phyloP scores from a whole-genome alignment of 179 eudicot genomes.

The Carnegiea gigantea region DNA sequence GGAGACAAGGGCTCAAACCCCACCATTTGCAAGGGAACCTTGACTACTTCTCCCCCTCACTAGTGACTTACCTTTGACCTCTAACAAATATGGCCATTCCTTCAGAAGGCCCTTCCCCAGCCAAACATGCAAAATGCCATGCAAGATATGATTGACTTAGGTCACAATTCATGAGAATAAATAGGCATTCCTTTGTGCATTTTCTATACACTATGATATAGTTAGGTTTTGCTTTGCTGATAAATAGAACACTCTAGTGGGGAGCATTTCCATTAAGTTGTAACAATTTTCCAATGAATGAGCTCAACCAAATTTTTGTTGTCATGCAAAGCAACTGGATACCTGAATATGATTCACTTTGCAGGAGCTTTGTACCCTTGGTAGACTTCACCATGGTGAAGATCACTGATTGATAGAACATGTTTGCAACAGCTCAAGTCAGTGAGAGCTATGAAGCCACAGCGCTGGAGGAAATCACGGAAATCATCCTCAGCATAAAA shows the following conservation, averaged over 20 bases:
- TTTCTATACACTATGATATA: not conserved
- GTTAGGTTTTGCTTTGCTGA: not conserved
- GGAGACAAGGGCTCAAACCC: no score
- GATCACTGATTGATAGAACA: conserved; percentile 13
- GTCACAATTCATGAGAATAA: not conserved
- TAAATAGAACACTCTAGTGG: not conserved
- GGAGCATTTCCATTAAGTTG: not conserved
- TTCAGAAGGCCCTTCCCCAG: no score
- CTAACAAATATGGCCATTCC: no score
- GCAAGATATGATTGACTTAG: not conserved
- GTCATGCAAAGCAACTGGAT: not conserved
- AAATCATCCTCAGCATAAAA: conserved; percentile 22
- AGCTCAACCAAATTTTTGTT: not conserved
- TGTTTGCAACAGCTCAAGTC: conserved; percentile 10
- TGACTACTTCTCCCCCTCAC: no score
- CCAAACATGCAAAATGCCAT: not conserved
- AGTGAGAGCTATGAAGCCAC: conserved; percentile 3
- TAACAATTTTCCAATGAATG: not conserved
- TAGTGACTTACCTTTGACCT: no score
- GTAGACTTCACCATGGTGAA: conserved; percentile 18
- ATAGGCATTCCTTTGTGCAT: not conserved
- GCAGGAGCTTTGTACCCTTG: conserved; percentile 5
- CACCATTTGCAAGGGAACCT: no score
- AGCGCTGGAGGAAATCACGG: not conserved
- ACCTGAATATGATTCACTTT: not conserved